Evolutionary conservation across 345 rosid species (phyloP), one percentile per base, ranked within the genome.

Genomic region (Laguncularia racemosa): DNA sequence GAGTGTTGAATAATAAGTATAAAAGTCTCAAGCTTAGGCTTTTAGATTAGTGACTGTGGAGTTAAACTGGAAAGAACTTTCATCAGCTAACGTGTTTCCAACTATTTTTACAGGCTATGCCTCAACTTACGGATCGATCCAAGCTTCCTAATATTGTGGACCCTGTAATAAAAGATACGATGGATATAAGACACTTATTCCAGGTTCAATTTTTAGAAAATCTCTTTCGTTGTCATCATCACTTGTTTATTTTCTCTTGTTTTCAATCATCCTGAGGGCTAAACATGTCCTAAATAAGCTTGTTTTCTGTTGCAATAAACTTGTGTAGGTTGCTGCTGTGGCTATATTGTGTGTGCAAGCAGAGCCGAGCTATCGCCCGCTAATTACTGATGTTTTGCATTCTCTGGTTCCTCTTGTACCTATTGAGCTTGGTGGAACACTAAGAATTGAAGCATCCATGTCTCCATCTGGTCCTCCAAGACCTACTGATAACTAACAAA

Each of bases 271-370:
- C 3, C 16, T n/a, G 15, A 2, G 2, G 48, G 48, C 14, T n/a
- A 2, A n/a, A 2, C 16, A n/a, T 2, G 21, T 2, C 53, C 21
- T 7, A 50, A 50, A 50, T 17, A 10, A 17, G 20, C 19, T 50
- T 50, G 53, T 17, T 14, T 47, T 9, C 2, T 23, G 0, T 21
- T 61, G 21, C 43, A 38, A 21, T 51, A 16, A 50, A 19, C n/a
- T 3, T 23, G 19, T 64, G 23, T 80, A 92, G 98, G 96, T 89
- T 26, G 99, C 99, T 0, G 99, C 99, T 38, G 95, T 93, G 52
- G 95, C 99, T 26, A 83, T 93, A 33, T 70, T 93, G 59, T 93
- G 97, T 55, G 82, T 93, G 67, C 99, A 93, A 70, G 88, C 97
- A 5, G 97, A 93, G 64, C 96, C 97, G 16, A 77, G 89, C 54